These are phyloP conservation scores for Conticribra weissflogii DNA, from an alignment of 108 stramenopile species.

Conservation along the genomic window DNA sequence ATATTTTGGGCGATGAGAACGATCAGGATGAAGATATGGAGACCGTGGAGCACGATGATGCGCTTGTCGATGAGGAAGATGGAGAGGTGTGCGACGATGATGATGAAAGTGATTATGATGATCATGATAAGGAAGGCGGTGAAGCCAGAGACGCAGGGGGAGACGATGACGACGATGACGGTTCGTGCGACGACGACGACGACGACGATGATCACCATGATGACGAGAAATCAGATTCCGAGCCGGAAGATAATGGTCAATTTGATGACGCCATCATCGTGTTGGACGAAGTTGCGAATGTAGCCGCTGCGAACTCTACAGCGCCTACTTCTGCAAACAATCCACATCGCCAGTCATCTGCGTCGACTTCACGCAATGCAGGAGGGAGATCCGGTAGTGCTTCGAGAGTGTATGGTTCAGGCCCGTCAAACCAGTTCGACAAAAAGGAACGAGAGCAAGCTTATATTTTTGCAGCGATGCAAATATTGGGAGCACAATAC, in stretches of 20 bases:
- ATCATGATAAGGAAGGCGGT: constrained; percentile 39
- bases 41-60: constrained; percentile 41
- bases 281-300: constrained; percentile 33
- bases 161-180: constrained; percentile 21
- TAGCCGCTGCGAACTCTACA: constrained; percentile 4
- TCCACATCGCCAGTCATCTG: constrained; percentile 27
- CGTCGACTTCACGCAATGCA: constrained; percentile 1
- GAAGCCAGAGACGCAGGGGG: constrained; percentile 24
- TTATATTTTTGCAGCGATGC: constrained; percentile 64
- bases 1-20: constrained; percentile 39
- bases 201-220: constrained; percentile 11
- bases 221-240: constrained; percentile 41
- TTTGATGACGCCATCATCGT: constrained; percentile 50
- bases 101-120: constrained; percentile 40
- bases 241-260: constrained; percentile 31
- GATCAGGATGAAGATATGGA: constrained; percentile 55
- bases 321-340: constrained; percentile 21
- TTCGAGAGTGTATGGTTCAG: not conserved
- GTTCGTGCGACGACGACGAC: constrained; percentile 5
- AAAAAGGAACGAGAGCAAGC: constrained; percentile 55
- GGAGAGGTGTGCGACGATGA: constrained; percentile 53
- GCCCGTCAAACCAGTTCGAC: not conserved
- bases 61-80: constrained; percentile 26
- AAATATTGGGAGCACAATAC: constrained; percentile 59
- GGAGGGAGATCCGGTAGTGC: not conserved